These are phyloP conservation scores for Cladophialophora psammophila DNA, from an alignment of 2,329 filamentous ascomycete species.

Conservation along the genomic window DNA sequence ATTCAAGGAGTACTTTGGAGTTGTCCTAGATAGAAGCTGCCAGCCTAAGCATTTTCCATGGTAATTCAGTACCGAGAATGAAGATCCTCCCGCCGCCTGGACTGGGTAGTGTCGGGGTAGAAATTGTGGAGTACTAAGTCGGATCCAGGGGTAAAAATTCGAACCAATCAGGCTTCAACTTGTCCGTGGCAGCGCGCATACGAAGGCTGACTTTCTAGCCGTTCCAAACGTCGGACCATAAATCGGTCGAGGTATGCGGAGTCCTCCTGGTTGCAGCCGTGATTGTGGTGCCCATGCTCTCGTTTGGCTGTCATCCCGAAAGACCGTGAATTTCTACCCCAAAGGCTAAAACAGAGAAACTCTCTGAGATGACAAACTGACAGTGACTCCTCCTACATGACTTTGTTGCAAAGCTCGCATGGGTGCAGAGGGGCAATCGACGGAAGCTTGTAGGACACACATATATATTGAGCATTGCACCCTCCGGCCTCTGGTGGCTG, in stretches of 20 bases:
- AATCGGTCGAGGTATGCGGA: no score
- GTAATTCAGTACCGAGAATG: no score
- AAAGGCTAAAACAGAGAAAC: not conserved
- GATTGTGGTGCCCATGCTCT: not conserved
- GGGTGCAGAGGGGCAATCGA: not conserved
- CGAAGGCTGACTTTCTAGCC: no score
- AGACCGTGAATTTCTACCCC: conserved; percentile 3
- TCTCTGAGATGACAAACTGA: not conserved
- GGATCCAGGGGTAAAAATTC: conserved; percentile 3
- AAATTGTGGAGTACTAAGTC: conserved; percentile 12
- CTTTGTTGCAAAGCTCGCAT: not conserved
- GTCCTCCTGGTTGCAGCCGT: no score
- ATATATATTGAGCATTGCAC: no score
- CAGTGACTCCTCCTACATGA: not conserved
- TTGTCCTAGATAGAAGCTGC: no score
- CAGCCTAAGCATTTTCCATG: no score
- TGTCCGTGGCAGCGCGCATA: not conserved
- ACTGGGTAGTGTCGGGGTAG: conserved; percentile 37
- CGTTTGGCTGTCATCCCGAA: not conserved
- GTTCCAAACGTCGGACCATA: no score
- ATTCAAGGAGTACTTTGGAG: no score
- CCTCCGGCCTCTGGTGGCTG: no score
- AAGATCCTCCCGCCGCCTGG: not conserved
- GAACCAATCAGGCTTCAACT: conserved; percentile 1
- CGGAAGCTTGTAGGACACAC: not conserved